Evolutionary conservation across 2,329 filamentous ascomycete genomes (phyloP).

Genomic region (Alternaria postmessia): DNA sequence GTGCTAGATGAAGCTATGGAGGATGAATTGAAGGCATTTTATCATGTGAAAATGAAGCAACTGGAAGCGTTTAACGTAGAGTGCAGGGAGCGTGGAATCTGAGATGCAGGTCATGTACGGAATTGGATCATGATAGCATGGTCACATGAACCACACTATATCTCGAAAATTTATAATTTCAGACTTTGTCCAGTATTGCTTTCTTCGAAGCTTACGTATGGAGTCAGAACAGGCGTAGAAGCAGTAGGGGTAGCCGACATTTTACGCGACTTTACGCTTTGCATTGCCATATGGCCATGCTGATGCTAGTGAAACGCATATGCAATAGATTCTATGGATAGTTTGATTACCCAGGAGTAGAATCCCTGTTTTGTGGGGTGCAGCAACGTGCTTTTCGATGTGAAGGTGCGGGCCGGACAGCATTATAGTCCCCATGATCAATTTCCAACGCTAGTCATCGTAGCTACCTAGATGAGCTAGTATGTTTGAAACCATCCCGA

Average conservation of each 20-base stretch:
- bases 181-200: neutral
- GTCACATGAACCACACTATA: rapidly evolving
- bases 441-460: neutral
- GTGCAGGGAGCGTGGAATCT: too few relatives aligned
- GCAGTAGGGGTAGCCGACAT: neutral
- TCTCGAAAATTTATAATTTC: neutral
- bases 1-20: constrained; percentile 9
- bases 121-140: too few relatives aligned
- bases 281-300: neutral
- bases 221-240: neutral
- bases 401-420: constrained; percentile 16
- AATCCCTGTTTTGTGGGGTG: constrained; percentile 9
- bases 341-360: neutral
- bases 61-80: constrained; percentile 17
- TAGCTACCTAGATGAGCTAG: neutral
- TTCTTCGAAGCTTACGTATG: neutral
- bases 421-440: constrained; percentile 16
- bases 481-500: constrained; percentile 4
- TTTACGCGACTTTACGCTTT: neutral
- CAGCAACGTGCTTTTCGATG: constrained; percentile 7
- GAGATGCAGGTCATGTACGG: too few relatives aligned
- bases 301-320: neutral
- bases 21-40: constrained; percentile 16
- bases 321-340: neutral
- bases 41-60: constrained; percentile 23